A percentile compares a stretch with the other conserved stretches of the same genome.
Conservation (phyloP, 805 yeast species). For the Suhomyces faveliae region DNA sequence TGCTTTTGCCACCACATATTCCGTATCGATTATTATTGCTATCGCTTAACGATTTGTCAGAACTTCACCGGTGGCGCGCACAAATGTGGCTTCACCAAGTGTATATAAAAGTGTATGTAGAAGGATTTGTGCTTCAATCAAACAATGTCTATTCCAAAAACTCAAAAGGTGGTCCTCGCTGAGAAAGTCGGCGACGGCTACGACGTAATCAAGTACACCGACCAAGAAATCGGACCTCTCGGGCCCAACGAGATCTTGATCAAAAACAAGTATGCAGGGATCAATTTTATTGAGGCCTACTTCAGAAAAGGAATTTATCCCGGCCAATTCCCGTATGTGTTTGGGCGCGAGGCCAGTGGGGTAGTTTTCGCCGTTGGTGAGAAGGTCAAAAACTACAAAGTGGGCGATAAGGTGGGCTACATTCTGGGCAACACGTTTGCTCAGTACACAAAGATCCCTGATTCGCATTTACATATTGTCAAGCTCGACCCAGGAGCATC, state of each 20-base stretch:
- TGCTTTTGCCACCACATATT: no score
- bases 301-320: conserved; percentile 80
- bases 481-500: conserved; percentile 49
- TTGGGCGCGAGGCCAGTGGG: conserved; percentile 79
- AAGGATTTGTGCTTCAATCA: no score
- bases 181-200: conserved; percentile 53
- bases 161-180: conserved; percentile 56
- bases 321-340: conserved; percentile 51
- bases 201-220: conserved; percentile 60
- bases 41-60: no score
- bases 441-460: conserved; percentile 59
- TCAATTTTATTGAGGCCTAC: conserved; percentile 80
- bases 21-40: no score
- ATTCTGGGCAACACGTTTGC: conserved; percentile 57
- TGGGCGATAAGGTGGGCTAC: conserved; percentile 74
- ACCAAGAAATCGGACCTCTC: conserved; percentile 59
- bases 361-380: conserved; percentile 63
- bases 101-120: no score
- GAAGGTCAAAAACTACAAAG: conserved; percentile 49
- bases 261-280: conserved; percentile 74
- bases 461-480: conserved; percentile 31
- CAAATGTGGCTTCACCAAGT: no score
- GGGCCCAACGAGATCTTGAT: conserved; percentile 58
- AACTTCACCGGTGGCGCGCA: no score
- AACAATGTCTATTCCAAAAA: conserved; percentile 42